These are phyloP conservation scores for Ephemerocybe angulata DNA, from an alignment of 768 basidiomycete species.

Conservation along the genomic window DNA sequence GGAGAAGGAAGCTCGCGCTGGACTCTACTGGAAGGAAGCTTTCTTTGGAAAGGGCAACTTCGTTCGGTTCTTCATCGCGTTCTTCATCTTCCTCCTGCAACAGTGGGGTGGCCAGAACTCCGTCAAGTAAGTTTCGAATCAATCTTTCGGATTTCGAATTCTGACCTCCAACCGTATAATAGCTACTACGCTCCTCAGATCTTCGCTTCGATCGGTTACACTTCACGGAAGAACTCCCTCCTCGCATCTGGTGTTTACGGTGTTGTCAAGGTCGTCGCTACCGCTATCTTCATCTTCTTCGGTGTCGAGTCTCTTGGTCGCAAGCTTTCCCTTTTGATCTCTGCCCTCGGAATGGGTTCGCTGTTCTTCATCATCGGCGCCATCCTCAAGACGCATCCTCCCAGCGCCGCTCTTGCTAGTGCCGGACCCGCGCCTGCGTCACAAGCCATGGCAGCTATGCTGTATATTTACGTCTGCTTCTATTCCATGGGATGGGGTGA, in stretches of 20 bases:
- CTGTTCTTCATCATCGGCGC: slow-evolving; percentile 84
- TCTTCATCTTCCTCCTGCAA: slow-evolving; percentile 74
- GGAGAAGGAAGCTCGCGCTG: slow-evolving; percentile 62
- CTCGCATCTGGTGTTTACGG: slow-evolving; percentile 72
- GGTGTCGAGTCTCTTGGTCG: slow-evolving; percentile 68
- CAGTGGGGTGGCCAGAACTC: slow-evolving; percentile 87
- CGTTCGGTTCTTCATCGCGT: slow-evolving; percentile 81
- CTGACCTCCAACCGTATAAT: neutral
- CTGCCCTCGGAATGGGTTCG: slow-evolving; percentile 73
- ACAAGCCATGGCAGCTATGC: slow-evolving; percentile 81
- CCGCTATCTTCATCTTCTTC: slow-evolving; percentile 62
- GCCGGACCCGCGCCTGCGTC: slow-evolving; percentile 49
- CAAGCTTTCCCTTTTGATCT: slow-evolving; percentile 66
- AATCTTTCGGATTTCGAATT: neutral
- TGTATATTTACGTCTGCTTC: slow-evolving; percentile 85
- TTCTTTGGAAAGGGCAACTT: slow-evolving; percentile 82
- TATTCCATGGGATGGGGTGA: slow-evolving; percentile 84
- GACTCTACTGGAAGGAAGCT: slow-evolving; percentile 64
- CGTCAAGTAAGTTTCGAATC: slow-evolving; percentile 41
- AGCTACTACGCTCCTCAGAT: slow-evolving; percentile 75
- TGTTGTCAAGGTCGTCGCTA: slow-evolving; percentile 66
- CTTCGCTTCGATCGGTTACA: slow-evolving; percentile 71
- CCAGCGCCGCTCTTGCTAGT: slow-evolving; percentile 32
- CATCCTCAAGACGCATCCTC: slow-evolving; percentile 75
- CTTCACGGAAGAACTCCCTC: slow-evolving; percentile 53